Base-by-base conservation (phyloP, 2,329 filamentous ascomycete genomes). In the Talaromyces sp. region DNA sequence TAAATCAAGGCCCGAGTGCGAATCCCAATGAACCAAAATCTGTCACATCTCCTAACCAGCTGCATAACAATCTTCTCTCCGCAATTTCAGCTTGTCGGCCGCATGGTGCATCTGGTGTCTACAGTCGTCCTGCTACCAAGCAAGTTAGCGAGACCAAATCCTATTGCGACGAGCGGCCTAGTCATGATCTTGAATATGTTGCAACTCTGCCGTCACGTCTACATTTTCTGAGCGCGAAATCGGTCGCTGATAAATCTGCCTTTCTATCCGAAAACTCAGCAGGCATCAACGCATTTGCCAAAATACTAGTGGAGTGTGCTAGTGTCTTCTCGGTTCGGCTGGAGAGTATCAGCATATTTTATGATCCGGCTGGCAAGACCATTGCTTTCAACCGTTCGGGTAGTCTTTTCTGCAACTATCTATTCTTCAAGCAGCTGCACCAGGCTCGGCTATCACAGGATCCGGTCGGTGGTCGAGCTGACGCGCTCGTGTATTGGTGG, bases 341-440 rank as follows among this genome's bases (percentile, higher is more conserved):
- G 0, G 78, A 82, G 33, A 85, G 85, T 2, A 72, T 97, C 58
- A 93, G 95, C 70, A 88, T 97, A 53, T 97, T 93, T 76, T 91
- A 91, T 66, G 92, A 97, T 65, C 84, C 87, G 40, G 74, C 77
- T 2, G 89, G 91, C 4, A 84, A 83, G 57, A 92, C 91, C 0
- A 96, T 99, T 62, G 94, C 93, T 0, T 99, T 99, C 80, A 99
- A 99, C 70, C 83, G 84, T 8, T 84, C 81, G 39, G 92, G 93
- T 37, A 90, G 88, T 66, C 83, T 99, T 31, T 99, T 97, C 77
- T 97, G 91, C 79, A 99, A 99, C 69, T 82, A 96, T 63, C 82
- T 89, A 17, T 96, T 90, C 78, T 97, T 92, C 71, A 75, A 88
- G 60, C 86, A 93, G 67, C 75, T 97, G 33, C 93, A 97, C 68